phyloP scores from a whole-genome alignment of 2,329 filamentous ascomycete species.

The Fusarium dlaminii region DNA sequence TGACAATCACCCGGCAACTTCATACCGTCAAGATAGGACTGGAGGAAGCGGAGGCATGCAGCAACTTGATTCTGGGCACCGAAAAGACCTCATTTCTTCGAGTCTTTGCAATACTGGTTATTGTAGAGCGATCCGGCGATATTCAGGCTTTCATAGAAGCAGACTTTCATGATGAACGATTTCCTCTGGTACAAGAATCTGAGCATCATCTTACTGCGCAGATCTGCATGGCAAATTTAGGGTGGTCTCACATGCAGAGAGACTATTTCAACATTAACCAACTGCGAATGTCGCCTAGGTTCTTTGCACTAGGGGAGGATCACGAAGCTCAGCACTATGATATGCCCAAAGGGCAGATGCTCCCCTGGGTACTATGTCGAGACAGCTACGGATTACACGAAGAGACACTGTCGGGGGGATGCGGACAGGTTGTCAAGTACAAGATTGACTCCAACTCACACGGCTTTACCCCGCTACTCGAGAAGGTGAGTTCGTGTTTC shows the following conservation, averaged over 20 bases:
- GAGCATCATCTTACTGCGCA: not conserved
- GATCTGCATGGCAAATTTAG: not conserved
- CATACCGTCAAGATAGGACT: not conserved
- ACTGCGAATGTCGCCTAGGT: not conserved
- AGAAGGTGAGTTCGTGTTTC: not conserved
- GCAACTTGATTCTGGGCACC: fast-evolving
- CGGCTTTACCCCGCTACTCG: not conserved
- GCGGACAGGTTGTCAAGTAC: not conserved
- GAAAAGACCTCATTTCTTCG: fast-evolving
- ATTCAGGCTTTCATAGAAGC: not conserved
- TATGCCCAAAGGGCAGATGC: not conserved
- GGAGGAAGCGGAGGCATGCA: fast-evolving
- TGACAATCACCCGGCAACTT: not conserved
- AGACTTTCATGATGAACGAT: not conserved
- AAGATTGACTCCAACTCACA: not conserved
- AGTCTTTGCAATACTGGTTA: not conserved
- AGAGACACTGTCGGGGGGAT: not conserved
- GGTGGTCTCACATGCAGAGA: not conserved
- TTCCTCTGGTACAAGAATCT: not conserved
- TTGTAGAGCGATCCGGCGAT: not conserved
- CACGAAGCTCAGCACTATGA: not conserved
- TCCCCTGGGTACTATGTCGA: not conserved
- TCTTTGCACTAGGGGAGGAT: not conserved
- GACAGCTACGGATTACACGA: not conserved
- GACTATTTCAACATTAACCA: not conserved